Evolutionary conservation across 1,284 basidiomycete genomes (phyloP), one percentile per base, ranked within the genome.

Genomic region (Ceratobasidium sp.): DNA sequence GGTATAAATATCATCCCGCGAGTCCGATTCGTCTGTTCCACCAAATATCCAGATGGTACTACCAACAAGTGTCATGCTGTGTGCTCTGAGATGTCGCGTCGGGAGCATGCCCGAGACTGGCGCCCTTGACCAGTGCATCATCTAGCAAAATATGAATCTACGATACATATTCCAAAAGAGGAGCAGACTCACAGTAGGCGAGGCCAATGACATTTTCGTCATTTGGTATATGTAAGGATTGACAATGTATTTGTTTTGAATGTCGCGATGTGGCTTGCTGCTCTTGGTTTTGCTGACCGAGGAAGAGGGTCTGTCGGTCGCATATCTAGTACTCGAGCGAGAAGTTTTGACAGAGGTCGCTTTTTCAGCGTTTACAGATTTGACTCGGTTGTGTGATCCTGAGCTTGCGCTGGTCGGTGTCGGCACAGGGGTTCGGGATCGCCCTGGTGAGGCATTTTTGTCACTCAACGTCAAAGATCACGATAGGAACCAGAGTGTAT

Each of bases 81-180:
- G 94, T 1, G 93, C 92, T 2, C 93, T 86, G 79, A 95, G 86
- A 10, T 86, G 85, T 72, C 89, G 87, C 73, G 82, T 84, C 1
- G 93, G 93, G 52, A 93, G 78, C 0, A 80, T 74, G 0, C 94
- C 94, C 76, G 92, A 91, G 6, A 91, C 88, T 0, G 94, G 91
- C 1, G 92, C 89, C 65, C 85, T 84, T 73, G 90, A 92, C 90
- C 93, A 96, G 78, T 96, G 92, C 90, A 95, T 93, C 47, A 84
- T 76, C 12, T 64, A 17, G 58, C 45, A 25, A 22, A 43, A 25
- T 31, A 20, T 60, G 3, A 60, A 22, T 60, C 17, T 8, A 47
- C 32, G 3, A 22, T 25, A 17, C 15, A 34, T 15, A 47, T 47
- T 3, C 7, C 13, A 31, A 22, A 12, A 6, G 27, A 25, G 29